Conservation (phyloP, 2,329 filamentous ascomycete genomes). For the Paramyrothecium sp. region DNA sequence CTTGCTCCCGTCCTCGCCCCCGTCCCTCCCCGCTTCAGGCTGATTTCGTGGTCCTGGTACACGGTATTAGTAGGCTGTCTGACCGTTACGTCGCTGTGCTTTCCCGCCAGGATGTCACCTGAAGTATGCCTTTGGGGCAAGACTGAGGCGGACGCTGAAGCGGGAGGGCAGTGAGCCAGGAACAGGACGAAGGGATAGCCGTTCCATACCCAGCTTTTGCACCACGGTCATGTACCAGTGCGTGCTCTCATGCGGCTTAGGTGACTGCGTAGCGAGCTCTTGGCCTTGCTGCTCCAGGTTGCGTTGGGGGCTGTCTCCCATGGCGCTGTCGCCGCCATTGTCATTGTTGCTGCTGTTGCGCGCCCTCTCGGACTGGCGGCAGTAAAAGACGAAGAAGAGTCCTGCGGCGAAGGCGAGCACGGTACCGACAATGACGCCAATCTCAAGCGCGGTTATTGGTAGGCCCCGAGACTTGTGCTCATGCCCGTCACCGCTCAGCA, state of each 20-base stretch:
- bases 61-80: background rate
- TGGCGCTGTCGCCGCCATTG: background rate
- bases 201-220: background rate
- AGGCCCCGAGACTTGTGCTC: background rate
- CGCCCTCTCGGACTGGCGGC: slow-evolving; percentile 13
- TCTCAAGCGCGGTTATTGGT: slow-evolving; percentile 21
- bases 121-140: background rate
- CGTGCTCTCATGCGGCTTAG: background rate
- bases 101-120: background rate
- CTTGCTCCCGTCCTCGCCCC: background rate
- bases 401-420: slow-evolving; percentile 17
- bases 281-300: background rate
- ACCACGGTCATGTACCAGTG: background rate
- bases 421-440: slow-evolving; percentile 22
- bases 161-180: background rate
- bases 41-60: background rate
- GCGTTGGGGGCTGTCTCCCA: background rate
- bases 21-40: background rate
- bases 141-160: background rate
- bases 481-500: background rate
- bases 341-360: slow-evolving; percentile 1
- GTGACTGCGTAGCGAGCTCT: background rate
- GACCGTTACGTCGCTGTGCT: background rate
- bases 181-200: background rate
- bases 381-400: slow-evolving; percentile 19